Evolutionary conservation across 2,329 filamentous ascomycete genomes (phyloP).

Genomic region (Dendryphion nanum): DNA sequence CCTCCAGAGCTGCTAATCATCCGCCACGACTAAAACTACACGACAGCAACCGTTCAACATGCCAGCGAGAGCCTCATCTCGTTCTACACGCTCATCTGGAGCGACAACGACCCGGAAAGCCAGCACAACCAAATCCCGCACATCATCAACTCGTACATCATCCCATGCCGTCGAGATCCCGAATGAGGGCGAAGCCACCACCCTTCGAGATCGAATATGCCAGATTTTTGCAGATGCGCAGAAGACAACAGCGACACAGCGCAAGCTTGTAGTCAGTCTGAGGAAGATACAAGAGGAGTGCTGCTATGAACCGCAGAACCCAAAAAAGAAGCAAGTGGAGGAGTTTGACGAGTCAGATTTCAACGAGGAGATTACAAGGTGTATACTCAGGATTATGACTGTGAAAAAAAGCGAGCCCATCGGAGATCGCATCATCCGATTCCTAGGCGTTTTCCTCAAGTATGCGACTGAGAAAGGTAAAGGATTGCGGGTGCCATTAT

Average conservation of each 20-base stretch:
- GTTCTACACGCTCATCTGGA: slow-evolving; percentile 39
- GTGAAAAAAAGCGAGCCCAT: slow-evolving; percentile 90
- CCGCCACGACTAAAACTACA: neutral
- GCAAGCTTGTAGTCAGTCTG: slow-evolving; percentile 83
- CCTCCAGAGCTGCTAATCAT: too few relatives aligned
- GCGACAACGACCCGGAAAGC: slow-evolving; percentile 41
- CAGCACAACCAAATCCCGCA: slow-evolving; percentile 41
- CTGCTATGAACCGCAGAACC: slow-evolving; percentile 54
- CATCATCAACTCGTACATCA: slow-evolving; percentile 43
- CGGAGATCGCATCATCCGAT: slow-evolving; percentile 81
- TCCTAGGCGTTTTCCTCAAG: slow-evolving; percentile 82
- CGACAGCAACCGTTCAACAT: slow-evolving; percentile 28
- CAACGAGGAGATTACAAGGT: slow-evolving; percentile 80
- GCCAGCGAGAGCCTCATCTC: slow-evolving; percentile 47
- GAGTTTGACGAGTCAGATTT: slow-evolving; percentile 85
- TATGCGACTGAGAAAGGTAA: slow-evolving; percentile 62
- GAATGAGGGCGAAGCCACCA: slow-evolving; percentile 68
- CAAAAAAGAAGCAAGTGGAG: slow-evolving; percentile 53
- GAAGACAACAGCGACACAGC: slow-evolving; percentile 82
- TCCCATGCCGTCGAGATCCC: slow-evolving; percentile 53
- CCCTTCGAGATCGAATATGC: slow-evolving; percentile 71
- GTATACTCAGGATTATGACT: slow-evolving; percentile 75
- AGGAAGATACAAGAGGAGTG: slow-evolving; percentile 90
- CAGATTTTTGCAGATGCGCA: slow-evolving; percentile 64
- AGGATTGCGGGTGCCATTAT: neutral